phyloP scores from a whole-genome alignment of 1,139 yeast species.

The Saccharomyces hybrid region DNA sequence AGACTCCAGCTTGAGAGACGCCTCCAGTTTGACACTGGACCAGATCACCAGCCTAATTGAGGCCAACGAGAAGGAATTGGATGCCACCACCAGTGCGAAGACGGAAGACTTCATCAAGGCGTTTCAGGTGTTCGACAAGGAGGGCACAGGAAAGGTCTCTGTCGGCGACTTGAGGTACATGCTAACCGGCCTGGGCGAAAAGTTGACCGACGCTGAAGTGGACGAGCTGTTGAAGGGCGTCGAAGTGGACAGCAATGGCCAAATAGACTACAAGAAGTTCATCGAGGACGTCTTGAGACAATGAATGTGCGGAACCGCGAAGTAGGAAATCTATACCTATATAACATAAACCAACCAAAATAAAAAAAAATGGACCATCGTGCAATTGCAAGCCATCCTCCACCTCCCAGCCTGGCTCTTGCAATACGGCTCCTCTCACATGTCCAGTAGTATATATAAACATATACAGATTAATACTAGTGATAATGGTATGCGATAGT shows the following conservation, averaged over 20 bases:
- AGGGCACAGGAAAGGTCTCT: conserved; percentile 89
- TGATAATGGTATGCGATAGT: background rate
- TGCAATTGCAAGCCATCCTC: background rate
- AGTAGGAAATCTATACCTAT: background rate
- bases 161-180: conserved; percentile 95
- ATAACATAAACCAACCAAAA: background rate
- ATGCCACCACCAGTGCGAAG: conserved; percentile 29
- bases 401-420: too few relatives aligned
- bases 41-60: conserved; percentile 22
- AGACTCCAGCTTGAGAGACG: background rate
- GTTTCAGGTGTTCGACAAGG: conserved; percentile 96
- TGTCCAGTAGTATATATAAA: too few relatives aligned
- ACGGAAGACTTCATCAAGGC: conserved; percentile 90
- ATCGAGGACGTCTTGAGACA: conserved; percentile 91
- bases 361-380: background rate
- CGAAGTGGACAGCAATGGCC: conserved; percentile 86
- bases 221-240: conserved; percentile 95
- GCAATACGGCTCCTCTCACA: too few relatives aligned
- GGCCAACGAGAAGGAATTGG: conserved; percentile 22
- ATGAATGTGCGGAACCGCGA: conserved; percentile 26
- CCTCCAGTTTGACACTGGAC: conserved; percentile 17
- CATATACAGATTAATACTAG: background rate
- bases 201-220: conserved; percentile 81
- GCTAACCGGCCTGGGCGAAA: conserved; percentile 89
- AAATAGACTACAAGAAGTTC: conserved; percentile 90